Percentiles rank a stretch among this genome's conserved stretches.
These are phyloP conservation scores for Myriosclerotinia duriaeana DNA, from an alignment of 2,329 filamentous ascomycete species.

Conservation along the genomic window DNA sequence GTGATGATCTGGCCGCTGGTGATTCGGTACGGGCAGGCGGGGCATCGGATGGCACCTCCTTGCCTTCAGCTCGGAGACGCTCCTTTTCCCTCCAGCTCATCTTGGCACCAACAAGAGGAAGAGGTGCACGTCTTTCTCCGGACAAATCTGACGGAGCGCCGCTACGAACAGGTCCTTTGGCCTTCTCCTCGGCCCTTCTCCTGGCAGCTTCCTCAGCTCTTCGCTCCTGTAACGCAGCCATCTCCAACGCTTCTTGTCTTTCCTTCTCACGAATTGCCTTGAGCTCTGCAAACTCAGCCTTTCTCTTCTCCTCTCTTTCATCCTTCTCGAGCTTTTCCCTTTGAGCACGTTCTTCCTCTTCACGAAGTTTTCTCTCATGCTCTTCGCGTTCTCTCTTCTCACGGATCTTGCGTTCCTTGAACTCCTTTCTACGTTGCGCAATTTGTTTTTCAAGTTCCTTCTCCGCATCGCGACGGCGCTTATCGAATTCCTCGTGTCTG, in stretches of 20 bases:
- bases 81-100: constrained; percentile 66
- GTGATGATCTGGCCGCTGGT: too few relatives aligned
- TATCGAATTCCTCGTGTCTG: constrained; percentile 93
- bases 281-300: constrained; percentile 64
- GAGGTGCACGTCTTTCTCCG: constrained; percentile 56
- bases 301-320: constrained; percentile 75
- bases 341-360: constrained; percentile 80
- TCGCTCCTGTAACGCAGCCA: constrained; percentile 68
- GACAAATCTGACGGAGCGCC: constrained; percentile 49
- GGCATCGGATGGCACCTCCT: constrained; percentile 30
- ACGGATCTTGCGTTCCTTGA: constrained; percentile 75
- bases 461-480: constrained; percentile 86
- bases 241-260: constrained; percentile 66
- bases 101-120: constrained; percentile 60
- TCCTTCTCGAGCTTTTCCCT: constrained; percentile 85
- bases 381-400: constrained; percentile 86
- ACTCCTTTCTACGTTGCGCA: constrained; percentile 80
- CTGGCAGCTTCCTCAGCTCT: constrained; percentile 87
- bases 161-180: constrained; percentile 44
- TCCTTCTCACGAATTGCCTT: constrained; percentile 66
- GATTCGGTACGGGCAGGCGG: background rate
- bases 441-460: constrained; percentile 92
- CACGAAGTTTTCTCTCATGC: constrained; percentile 71
- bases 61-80: constrained; percentile 46
- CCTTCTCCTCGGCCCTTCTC: constrained; percentile 61